Evolutionary conservation across 1,284 basidiomycete genomes (phyloP).

Genomic region (Leccinum griseonigrum): DNA sequence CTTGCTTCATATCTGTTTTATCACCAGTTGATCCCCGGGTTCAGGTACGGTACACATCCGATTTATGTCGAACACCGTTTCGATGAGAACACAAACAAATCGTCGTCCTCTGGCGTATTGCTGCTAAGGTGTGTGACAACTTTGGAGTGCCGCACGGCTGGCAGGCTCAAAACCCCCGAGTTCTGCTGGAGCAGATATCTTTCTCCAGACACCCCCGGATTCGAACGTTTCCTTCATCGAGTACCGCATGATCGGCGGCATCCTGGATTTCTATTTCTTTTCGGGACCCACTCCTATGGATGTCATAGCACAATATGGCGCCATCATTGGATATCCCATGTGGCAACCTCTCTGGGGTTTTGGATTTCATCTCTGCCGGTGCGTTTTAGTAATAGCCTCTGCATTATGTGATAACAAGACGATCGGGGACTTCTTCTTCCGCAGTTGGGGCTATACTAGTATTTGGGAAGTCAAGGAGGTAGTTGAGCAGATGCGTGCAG

Average conservation of each 20-base stretch:
- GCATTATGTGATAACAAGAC: not conserved
- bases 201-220: conserved; percentile 53
- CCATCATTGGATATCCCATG: conserved; percentile 56
- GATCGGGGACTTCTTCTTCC: not conserved
- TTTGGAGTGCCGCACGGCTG: not conserved
- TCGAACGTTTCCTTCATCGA: conserved; percentile 56
- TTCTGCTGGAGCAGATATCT: conserved; percentile 62
- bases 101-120: conserved; percentile 69
- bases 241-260: conserved; percentile 66
- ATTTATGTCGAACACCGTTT: conserved; percentile 67
- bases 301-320: conserved; percentile 70
- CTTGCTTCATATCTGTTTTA: not conserved
- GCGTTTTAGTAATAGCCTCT: conserved; percentile 2
- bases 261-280: conserved; percentile 69
- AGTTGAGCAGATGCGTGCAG: conserved; percentile 58
- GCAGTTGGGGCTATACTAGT: conserved; percentile 54
- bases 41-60: conserved; percentile 66
- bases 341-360: conserved; percentile 71
- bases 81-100: conserved; percentile 44
- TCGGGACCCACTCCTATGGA: conserved; percentile 61
- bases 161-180: conserved; percentile 12
- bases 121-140: conserved; percentile 48
- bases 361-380: conserved; percentile 71
- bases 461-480: conserved; percentile 48
- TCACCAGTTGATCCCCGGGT: conserved; percentile 9